These are phyloP conservation scores for Brassica rapa DNA, from an alignment of 345 rosid genomes.

Conservation along the genomic window DNA sequence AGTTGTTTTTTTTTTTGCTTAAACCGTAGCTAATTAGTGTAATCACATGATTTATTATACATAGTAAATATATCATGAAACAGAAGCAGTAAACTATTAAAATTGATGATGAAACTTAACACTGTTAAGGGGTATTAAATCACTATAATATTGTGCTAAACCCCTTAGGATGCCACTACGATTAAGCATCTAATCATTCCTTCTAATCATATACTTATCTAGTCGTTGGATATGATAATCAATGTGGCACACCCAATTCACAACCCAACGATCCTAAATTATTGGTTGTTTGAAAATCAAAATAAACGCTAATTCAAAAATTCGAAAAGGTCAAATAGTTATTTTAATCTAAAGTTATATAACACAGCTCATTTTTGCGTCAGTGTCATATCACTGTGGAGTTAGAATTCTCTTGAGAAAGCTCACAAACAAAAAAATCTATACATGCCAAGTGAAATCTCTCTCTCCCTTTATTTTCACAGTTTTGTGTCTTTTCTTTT, in stretches of 20 bases:
- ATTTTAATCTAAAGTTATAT: neutral
- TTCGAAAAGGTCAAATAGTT: slow-evolving; percentile 24
- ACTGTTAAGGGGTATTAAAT: neutral
- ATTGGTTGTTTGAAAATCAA: slow-evolving; percentile 25
- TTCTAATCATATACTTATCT: slow-evolving; percentile 35
- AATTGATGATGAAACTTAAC: neutral
- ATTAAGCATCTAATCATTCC: slow-evolving; percentile 36
- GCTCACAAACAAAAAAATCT: slow-evolving; percentile 23
- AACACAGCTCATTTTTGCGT: slow-evolving; percentile 11
- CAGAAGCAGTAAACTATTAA: neutral
- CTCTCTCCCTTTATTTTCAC: slow-evolving; percentile 25
- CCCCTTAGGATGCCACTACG: slow-evolving; percentile 23
- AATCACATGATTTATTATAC: slow-evolving; percentile 5
- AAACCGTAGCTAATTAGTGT: too few relatives aligned
- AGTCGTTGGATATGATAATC: slow-evolving; percentile 40
- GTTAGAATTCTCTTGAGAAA: slow-evolving; percentile 16
- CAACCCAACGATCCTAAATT: slow-evolving; percentile 32
- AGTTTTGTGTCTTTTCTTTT: slow-evolving; percentile 26
- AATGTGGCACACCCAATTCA: slow-evolving; percentile 27
- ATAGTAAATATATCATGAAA: neutral
- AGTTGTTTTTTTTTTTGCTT: too few relatives aligned
- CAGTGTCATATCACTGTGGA: neutral
- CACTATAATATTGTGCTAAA: slow-evolving; percentile 8
- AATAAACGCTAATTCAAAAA: slow-evolving; percentile 4
- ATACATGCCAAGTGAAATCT: slow-evolving; percentile 26